Evolutionary conservation across 2,329 filamentous ascomycete genomes (phyloP).

Genomic region (Beauveria sp.): DNA sequence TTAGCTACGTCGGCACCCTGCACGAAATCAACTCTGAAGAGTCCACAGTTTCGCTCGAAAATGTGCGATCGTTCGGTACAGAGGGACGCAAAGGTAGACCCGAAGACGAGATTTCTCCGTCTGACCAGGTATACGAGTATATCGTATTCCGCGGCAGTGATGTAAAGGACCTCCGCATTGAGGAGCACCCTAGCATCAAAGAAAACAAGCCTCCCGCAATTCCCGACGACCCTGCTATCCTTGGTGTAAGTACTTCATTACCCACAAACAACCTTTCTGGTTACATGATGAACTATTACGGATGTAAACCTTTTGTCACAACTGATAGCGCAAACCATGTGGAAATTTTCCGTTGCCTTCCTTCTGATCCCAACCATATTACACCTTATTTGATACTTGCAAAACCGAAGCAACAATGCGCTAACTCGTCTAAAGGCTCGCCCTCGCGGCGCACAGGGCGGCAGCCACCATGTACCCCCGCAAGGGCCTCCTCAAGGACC

Average conservation of each 20-base stretch:
- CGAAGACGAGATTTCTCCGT: constrained; percentile 74
- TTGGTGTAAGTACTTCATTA: constrained; percentile 70
- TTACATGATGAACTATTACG: constrained; percentile 88
- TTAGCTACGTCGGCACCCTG: constrained; percentile 87
- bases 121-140: constrained; percentile 91
- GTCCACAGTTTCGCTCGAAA: constrained; percentile 92
- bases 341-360: constrained; percentile 99
- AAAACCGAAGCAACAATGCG: neutral
- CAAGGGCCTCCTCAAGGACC: constrained; percentile 24
- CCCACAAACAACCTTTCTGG: constrained; percentile 18
- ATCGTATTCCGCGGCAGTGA: constrained; percentile 98
- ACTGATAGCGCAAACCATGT: constrained; percentile 94
- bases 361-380: constrained; percentile 64
- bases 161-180: constrained; percentile 94
- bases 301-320: constrained; percentile 81
- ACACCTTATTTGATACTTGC: constrained; percentile 12
- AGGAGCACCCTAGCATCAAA: constrained; percentile 68
- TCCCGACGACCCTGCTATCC: constrained; percentile 91
- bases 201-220: constrained; percentile 70
- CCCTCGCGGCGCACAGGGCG: constrained; percentile 27
- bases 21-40: constrained; percentile 98
- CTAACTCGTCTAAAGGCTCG: constrained; percentile 28
- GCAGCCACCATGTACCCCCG: constrained; percentile 20
- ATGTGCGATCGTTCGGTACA: constrained; percentile 89
- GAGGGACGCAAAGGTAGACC: constrained; percentile 78